Evolutionary conservation across 2,329 filamentous ascomycete genomes (phyloP), one percentile per base, ranked within the genome.

Genomic region (Periconia macrospinosa): DNA sequence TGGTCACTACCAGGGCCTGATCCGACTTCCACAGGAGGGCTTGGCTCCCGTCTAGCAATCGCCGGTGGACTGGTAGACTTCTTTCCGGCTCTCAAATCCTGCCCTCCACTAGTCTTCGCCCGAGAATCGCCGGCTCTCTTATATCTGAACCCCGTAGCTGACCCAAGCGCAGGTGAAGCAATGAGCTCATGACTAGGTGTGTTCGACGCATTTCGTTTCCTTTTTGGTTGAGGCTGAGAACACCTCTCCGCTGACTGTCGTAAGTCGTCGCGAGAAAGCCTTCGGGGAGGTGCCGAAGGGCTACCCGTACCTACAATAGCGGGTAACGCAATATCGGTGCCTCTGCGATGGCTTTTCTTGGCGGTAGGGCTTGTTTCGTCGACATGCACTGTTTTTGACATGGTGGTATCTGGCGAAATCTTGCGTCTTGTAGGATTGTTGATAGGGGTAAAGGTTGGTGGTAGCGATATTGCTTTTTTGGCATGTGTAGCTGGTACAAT

Each of bases 101-200:
- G 33, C 33, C 33, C 11, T 37, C 23, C 23, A 10, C 15, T 37
- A n/a, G 5, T 37, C 15, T n/a, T 37, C 11, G 33, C 11, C 15
- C 33, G 33, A n/a, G 33, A 37, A 18, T 54, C 48, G 20, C 55
- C 57, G 2, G 62, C 30, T 55, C 61, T 70, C 20, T 62, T 61
- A 49, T 70, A 69, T 6, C 45, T 40, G 45, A 71, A 70, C 3
- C 67, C 66, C 15, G 53, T 64, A 1, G 69, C 69, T 11, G 66
- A 65, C 15, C 52, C 57, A 9, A 53, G 58, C 10, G 52, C 58
- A 13, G 65, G 65, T 13, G 67, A 69, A 11, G 68, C 59, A 3
- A 66, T 49, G 19, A 58, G 47, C 37, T 62, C 27, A 30, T 66
- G 59, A 37, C 41, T 30, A 18, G 30, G 37, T 14, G n/a, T 35